Evolutionary conservation across 208 protist species (phyloP), one percentile per base, ranked within the genome.

Genomic region (Crithidia mellificae): DNA sequence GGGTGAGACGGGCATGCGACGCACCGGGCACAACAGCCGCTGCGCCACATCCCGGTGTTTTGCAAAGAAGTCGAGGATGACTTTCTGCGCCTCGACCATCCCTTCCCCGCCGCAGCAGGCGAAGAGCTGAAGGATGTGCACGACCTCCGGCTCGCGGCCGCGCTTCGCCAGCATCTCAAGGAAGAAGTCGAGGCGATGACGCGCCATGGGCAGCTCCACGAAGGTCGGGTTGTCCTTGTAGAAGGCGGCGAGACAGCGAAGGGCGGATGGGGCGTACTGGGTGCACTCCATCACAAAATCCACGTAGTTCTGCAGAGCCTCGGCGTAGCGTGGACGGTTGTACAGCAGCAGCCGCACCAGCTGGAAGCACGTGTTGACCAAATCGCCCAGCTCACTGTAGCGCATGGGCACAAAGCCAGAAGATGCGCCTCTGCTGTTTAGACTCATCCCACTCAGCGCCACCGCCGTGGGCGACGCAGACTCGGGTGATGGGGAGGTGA

Each of bases 241-340:
- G 54, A 79, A 78, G 6, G 62, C 51, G 25, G 66, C 61, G 14
- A 86, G 25, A 43, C 81, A 86, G 15, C 47, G 53, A 44, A 83
- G 36, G 32, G 81, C 81, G 30, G 53, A 62, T 11, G 81, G 77
- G 19, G 77, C 65, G 49, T 68, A 36, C 11, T 38, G 39, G 55
- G 68, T 68, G 73, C 77, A 83, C 52, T 77, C 38, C 66, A 86
- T 72, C 19, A 86, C 59, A 12, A 86, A 83, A 43, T 86, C 77
- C 2, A 62, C 50, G 54, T 86, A 67, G n/a, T 38, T 41, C 53
- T 71, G 62, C 57, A 83, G 63, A 36, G 57, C 46, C 55, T 58
- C 62, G 6, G 74, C 81, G 57, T 76, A 81, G 6, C 44, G 53
- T 0, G 76, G 73, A 1, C 74, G 63, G 20, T 70, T 72, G 39